phyloP scores from a whole-genome alignment of 306 rosid genomes.

The Corylus americana region DNA sequence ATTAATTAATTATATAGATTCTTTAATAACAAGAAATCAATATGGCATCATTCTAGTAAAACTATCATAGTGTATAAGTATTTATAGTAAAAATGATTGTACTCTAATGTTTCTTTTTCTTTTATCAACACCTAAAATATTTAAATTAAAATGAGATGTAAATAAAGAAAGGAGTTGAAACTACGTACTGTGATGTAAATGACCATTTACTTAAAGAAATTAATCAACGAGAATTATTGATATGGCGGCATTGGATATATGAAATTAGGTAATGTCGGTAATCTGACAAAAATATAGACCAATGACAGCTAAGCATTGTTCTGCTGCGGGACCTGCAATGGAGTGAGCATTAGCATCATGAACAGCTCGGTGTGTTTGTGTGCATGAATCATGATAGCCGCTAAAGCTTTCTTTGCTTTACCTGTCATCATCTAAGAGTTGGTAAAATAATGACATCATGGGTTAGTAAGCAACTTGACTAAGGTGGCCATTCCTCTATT shows the following conservation, averaged over 20 bases:
- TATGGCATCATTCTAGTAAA: too few relatives aligned
- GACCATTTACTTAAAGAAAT: too few relatives aligned
- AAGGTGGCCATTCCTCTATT: constrained; percentile 29
- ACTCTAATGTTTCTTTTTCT: too few relatives aligned
- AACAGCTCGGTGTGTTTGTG: constrained; percentile 10
- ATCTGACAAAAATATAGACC: constrained; percentile 27
- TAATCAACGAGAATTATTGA: not conserved
- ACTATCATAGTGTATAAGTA: too few relatives aligned
- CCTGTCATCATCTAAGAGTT: constrained; percentile 23
- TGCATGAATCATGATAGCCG: constrained; percentile 23
- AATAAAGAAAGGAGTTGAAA: too few relatives aligned
- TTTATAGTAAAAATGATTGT: too few relatives aligned
- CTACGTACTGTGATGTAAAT: too few relatives aligned
- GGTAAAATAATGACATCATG: constrained; percentile 49
- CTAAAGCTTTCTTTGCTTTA: constrained; percentile 15
- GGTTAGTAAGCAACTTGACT: constrained; percentile 40
- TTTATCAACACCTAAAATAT: too few relatives aligned
- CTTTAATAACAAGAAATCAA: too few relatives aligned
- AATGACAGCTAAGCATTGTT: constrained; percentile 12
- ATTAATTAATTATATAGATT: too few relatives aligned
- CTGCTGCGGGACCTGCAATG: constrained; percentile 19
- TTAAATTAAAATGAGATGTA: too few relatives aligned
- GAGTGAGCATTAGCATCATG: not conserved
- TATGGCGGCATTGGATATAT: not conserved
- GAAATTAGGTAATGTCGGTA: constrained; percentile 31